Percentiles rank a stretch among this genome's conserved stretches.
Evolutionary conservation across 164 flowering plant species (phyloP).

Genomic region (Vitis riparia): DNA sequence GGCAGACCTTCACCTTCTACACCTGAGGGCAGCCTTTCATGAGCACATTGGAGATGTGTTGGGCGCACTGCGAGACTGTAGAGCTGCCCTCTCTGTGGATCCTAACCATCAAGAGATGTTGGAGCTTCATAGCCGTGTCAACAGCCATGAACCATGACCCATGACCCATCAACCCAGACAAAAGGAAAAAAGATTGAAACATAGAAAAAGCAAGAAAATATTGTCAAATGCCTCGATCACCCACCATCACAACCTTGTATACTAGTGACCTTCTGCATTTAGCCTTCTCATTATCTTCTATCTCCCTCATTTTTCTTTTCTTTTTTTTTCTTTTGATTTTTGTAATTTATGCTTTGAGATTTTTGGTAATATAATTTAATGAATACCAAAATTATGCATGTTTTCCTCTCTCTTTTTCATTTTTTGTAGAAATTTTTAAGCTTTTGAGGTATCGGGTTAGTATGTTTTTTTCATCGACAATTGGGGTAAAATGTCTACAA

Average conservation of each 20-base stretch:
- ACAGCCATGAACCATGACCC: slow-evolving; percentile 79
- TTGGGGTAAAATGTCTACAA: too few relatives aligned
- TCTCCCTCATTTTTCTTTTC: background rate
- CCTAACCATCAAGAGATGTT: slow-evolving; percentile 96
- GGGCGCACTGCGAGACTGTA: slow-evolving; percentile 85
- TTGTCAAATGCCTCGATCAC: background rate
- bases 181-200: background rate
- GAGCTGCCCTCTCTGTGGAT: slow-evolving; percentile 94
- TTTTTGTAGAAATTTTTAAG: too few relatives aligned
- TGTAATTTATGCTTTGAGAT: slow-evolving; percentile 9
- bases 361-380: slow-evolving; percentile 1
- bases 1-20: slow-evolving; percentile 94
- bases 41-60: slow-evolving; percentile 80
- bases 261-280: slow-evolving; percentile 17
- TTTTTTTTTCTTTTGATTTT: slow-evolving; percentile 2
- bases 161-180: background rate
- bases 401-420: background rate
- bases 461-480: too few relatives aligned
- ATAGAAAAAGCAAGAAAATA: background rate
- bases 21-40: slow-evolving; percentile 90
- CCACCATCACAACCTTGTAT: slow-evolving; percentile 13
- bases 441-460: too few relatives aligned
- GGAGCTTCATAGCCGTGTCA: slow-evolving; percentile 88
- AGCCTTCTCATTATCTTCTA: background rate
- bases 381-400: background rate